Conservation (phyloP, 2,329 filamentous ascomycete genomes). For the Zopfia rhizophila region DNA sequence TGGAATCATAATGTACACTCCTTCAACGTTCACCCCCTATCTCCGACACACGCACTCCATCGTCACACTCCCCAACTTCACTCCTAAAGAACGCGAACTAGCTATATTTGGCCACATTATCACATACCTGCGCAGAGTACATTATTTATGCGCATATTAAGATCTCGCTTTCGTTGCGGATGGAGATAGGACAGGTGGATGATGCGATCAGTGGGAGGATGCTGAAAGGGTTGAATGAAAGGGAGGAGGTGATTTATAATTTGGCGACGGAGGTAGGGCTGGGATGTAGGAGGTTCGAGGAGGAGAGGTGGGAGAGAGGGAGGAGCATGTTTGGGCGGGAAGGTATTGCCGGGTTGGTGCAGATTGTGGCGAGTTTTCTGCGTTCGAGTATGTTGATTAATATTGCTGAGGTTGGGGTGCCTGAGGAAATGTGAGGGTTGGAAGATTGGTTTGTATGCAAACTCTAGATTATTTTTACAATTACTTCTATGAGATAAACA, state of each 20-base stretch:
- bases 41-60: slow-evolving; percentile 6
- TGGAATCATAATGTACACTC: slow-evolving; percentile 13
- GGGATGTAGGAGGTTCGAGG: slow-evolving; percentile 3
- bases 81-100: slow-evolving; percentile 14
- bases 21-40: slow-evolving; percentile 10
- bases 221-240: slow-evolving; percentile 1
- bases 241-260: slow-evolving; percentile 15
- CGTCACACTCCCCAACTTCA: slow-evolving; percentile 5
- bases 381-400: slow-evolving; percentile 11
- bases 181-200: slow-evolving; percentile 8
- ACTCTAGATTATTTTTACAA: no score
- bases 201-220: slow-evolving; percentile 7
- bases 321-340: slow-evolving; percentile 8
- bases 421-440: no score
- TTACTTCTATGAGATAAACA: no score
- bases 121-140: slow-evolving; percentile 10
- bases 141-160: slow-evolving; percentile 16
- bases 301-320: slow-evolving; percentile 7
- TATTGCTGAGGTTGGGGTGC: slow-evolving; percentile 11
- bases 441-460: no score
- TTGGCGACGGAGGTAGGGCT: slow-evolving; percentile 11
- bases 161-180: slow-evolving; percentile 11
- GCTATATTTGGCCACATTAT: slow-evolving; percentile 6
- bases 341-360: slow-evolving; percentile 8
- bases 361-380: slow-evolving; percentile 17